A percentile compares a stretch with the other conserved stretches of the same genome.
phyloP scores from a whole-genome alignment of 345 rosid genomes.

The Atalantia buxifolia region DNA sequence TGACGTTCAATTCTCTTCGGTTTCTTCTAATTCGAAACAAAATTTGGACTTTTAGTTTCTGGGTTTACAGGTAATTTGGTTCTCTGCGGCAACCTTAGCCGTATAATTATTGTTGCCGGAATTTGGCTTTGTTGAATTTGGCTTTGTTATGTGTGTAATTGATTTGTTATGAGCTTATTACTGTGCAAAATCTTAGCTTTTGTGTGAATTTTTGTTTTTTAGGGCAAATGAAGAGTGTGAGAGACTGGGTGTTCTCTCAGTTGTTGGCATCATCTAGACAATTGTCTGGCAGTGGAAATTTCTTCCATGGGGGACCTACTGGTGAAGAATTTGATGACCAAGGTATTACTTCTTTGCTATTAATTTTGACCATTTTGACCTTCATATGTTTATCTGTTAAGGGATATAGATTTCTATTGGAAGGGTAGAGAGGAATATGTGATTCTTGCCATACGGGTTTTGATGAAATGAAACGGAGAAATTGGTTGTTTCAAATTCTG shows the following conservation, averaged over 20 bases:
- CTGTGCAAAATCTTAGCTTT: no score
- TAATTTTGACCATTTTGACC: not conserved
- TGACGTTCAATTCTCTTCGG: not conserved
- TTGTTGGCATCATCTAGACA: constrained; percentile 61
- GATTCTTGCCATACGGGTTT: not conserved
- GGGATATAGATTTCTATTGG: not conserved
- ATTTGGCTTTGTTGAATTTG: not conserved
- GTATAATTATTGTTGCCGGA: not conserved
- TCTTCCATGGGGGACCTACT: constrained; percentile 25
- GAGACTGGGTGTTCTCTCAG: constrained; percentile 72
- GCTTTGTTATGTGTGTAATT: not conserved
- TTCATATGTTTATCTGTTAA: not conserved
- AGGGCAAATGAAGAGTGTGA: constrained; percentile 67
- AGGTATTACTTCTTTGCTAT: constrained; percentile 28
- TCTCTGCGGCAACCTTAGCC: not conserved
- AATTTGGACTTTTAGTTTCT: not conserved
- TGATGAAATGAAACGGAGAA: not conserved
- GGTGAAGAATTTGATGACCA: constrained; percentile 38
- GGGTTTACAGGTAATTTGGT: not conserved
- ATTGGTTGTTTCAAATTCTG: not conserved
- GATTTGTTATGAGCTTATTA: not conserved
- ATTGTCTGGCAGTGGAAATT: constrained; percentile 47
- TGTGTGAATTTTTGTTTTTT: not conserved
- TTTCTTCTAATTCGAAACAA: not conserved
- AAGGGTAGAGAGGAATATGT: not conserved